Base-by-base conservation (phyloP, 202 grass and related monocot species). In the Musa balbisiana region DNA sequence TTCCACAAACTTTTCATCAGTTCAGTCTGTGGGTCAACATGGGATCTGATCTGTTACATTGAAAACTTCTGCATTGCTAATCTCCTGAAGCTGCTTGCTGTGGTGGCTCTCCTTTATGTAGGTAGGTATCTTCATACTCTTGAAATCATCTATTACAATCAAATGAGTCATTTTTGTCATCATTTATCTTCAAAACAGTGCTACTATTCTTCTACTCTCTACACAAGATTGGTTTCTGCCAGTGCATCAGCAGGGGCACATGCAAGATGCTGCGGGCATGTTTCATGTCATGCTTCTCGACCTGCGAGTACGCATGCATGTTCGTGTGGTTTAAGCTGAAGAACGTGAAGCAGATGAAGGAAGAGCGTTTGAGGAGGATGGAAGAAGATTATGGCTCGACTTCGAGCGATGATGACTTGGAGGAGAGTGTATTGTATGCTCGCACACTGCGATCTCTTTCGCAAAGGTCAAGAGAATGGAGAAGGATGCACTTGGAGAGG, bases 21-120 rank as follows among this genome's bases (percentile, higher is more conserved):
- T 33, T 81, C 83, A 24, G 67, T 68, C 21, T 88, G 89, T 1
- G 83, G 77, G 21, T 67, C 85, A 11, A 84, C 65, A 70, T 91
- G 85, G 89, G 89, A 88, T 75, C 6, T 91, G 2, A 60, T 91
- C 11, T 91, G 89, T 73, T 92, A 92, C 73, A 49, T 92, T 10
- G 89, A 92, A 9, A 88, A 89, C 56, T 86, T 92, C 67, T 92
- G 86, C 3, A 22, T 92, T 14, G 78, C 65, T n/a, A 87, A 79
- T 82, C 86, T 91, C 55, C 43, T 85, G 49, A 91, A 83, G 74
- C 56, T 85, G 53, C 66, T 80, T n/a, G 85, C 59, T 0, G 78
- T 84, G 52, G 68, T 86, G 23, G 82, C 79, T 73, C 81, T 92
- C 71, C 51, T 85, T 67, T 85, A 87, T 24, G 22, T 83, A 8